These are phyloP conservation scores for Metarhizium rileyi DNA, from an alignment of 2,329 filamentous ascomycete genomes.

Conservation along the genomic window DNA sequence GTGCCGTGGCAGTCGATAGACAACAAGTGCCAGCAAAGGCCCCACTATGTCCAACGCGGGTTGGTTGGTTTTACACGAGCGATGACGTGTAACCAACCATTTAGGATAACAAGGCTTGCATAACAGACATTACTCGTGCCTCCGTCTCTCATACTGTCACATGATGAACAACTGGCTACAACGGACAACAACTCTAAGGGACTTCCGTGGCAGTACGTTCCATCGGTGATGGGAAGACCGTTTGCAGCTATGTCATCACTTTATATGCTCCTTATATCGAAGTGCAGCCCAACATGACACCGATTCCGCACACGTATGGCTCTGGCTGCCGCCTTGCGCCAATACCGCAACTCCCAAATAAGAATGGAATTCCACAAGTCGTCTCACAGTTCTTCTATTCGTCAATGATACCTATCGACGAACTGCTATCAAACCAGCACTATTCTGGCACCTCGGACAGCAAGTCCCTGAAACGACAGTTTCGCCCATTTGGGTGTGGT, in stretches of 20 bases:
- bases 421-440: slow-evolving; percentile 63
- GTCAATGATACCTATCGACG: slow-evolving; percentile 74
- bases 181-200: neutral
- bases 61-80: too few relatives aligned
- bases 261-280: neutral
- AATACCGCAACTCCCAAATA: slow-evolving; percentile 26
- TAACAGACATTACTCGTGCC: too few relatives aligned
- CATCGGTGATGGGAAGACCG: neutral
- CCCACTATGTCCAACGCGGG: too few relatives aligned
- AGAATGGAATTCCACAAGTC: slow-evolving; percentile 46
- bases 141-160: neutral
- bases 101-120: too few relatives aligned
- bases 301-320: slow-evolving; percentile 44
- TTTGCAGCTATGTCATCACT: neutral
- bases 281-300: slow-evolving; percentile 2
- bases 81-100: too few relatives aligned
- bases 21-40: too few relatives aligned
- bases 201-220: neutral
- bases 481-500: slow-evolving; percentile 67
- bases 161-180: neutral
- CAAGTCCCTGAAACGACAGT: slow-evolving; percentile 45
- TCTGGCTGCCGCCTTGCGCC: slow-evolving; percentile 48
- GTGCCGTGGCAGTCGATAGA: too few relatives aligned
- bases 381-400: slow-evolving; percentile 77
- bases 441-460: slow-evolving; percentile 40